These are phyloP conservation scores for Ascochyta rabiei DNA, from an alignment of 2,329 filamentous ascomycete genomes.

Conservation along the genomic window DNA sequence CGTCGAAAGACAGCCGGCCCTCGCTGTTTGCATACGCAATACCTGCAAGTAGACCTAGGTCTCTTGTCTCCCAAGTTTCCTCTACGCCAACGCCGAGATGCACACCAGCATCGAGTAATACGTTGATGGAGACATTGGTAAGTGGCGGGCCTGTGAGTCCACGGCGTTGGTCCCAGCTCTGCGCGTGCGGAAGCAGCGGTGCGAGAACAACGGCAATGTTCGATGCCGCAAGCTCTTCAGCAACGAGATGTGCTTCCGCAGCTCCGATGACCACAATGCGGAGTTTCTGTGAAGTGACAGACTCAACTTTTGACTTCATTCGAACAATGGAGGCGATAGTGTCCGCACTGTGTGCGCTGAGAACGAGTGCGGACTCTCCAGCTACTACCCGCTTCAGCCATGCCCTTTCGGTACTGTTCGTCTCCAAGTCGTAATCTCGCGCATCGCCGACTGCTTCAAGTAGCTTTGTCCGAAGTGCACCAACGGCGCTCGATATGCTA, in stretches of 20 bases:
- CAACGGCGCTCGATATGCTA: slow-evolving; percentile 58
- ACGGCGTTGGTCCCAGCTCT: slow-evolving; percentile 66
- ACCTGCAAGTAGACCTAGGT: slow-evolving; percentile 65
- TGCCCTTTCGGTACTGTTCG: slow-evolving; percentile 40
- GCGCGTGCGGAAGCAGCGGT: slow-evolving; percentile 62
- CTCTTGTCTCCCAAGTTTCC: slow-evolving; percentile 67
- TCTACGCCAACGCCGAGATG: slow-evolving; percentile 63
- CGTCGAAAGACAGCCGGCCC: slow-evolving; percentile 60
- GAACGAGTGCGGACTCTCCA: slow-evolving; percentile 61
- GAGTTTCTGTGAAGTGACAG: slow-evolving; percentile 42
- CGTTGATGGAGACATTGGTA: slow-evolving; percentile 66
- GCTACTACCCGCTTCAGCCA: slow-evolving; percentile 62
- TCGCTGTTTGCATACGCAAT: slow-evolving; percentile 64
- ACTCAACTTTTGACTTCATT: slow-evolving; percentile 64
- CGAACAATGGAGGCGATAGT: slow-evolving; percentile 64
- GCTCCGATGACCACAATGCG: slow-evolving; percentile 66
- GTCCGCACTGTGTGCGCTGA: slow-evolving; percentile 68
- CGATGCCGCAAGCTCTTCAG: slow-evolving; percentile 62
- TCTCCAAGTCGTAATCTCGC: slow-evolving; percentile 24
- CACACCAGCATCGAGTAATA: slow-evolving; percentile 65
- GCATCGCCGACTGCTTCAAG: slow-evolving; percentile 54
- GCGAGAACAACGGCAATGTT: slow-evolving; percentile 65
- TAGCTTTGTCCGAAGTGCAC: slow-evolving; percentile 60
- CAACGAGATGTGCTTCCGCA: slow-evolving; percentile 67
- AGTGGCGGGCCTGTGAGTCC: slow-evolving; percentile 68